Percentiles rank a stretch among this genome's conserved stretches.
These are phyloP conservation scores for Obelidium mucronatum DNA, from an alignment of 192 early-diverging fungal genomes.

Conservation along the genomic window DNA sequence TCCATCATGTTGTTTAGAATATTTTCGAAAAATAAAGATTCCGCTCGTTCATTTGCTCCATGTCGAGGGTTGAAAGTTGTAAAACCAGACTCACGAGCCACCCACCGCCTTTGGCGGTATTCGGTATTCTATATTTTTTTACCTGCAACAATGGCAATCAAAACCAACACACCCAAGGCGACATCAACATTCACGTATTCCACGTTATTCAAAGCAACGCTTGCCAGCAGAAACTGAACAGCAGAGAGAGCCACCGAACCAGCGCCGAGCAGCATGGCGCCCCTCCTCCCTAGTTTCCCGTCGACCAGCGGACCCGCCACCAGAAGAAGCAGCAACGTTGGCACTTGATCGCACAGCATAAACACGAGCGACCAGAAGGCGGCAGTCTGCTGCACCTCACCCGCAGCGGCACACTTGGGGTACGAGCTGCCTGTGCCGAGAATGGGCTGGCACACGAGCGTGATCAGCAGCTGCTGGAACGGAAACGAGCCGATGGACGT, in stretches of 20 bases:
- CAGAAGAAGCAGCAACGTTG: slow-evolving; percentile 7
- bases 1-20: too few species aligned
- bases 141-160: not conserved
- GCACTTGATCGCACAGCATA: slow-evolving; percentile 8
- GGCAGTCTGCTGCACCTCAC: not conserved
- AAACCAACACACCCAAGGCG: too few species aligned
- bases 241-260: not conserved
- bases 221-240: too few species aligned
- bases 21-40: too few species aligned
- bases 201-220: too few species aligned
- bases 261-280: not conserved
- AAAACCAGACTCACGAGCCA: too few species aligned
- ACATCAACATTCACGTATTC: too few species aligned
- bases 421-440: not conserved
- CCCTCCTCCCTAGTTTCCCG: not conserved
- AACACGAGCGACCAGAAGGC: slow-evolving; percentile 7
- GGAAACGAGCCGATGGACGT: not conserved
- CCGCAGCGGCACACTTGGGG: not conserved
- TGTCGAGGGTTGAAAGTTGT: too few species aligned
- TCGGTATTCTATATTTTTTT: too few species aligned
- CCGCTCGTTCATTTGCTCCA: too few species aligned
- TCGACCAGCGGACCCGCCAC: slow-evolving; percentile 22
- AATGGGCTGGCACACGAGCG: not conserved
- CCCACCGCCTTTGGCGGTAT: too few species aligned
- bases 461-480: slow-evolving; percentile 15